Conservation (phyloP, 495 filamentous ascomycete genomes). For the Penicillium taxi region DNA sequence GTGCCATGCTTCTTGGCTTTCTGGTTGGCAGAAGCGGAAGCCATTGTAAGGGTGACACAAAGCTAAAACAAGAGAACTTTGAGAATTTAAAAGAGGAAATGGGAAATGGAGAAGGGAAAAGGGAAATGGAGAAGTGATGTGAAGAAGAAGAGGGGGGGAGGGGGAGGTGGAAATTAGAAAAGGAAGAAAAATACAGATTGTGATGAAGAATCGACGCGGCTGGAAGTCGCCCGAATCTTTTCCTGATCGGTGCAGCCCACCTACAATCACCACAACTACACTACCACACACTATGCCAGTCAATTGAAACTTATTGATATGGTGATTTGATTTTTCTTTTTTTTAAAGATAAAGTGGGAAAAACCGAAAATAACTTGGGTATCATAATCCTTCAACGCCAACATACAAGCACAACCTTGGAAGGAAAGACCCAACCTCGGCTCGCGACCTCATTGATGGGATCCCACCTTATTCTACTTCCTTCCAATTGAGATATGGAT, state of each 20-base stretch:
- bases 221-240: constrained; percentile 35
- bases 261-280: too few species aligned
- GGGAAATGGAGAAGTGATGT: constrained; percentile 8
- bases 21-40: constrained; percentile 32
- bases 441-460: background rate
- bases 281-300: too few species aligned
- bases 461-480: background rate
- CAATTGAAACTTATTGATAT: too few species aligned
- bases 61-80: constrained; percentile 13
- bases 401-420: background rate
- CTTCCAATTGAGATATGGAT: background rate
- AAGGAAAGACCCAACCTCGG: background rate
- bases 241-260: constrained; percentile 18
- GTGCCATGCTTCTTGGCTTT: constrained; percentile 28
- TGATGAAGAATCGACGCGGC: constrained; percentile 31
- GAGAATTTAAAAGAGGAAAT: constrained; percentile 4
- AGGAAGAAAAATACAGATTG: too few species aligned
- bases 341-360: background rate
- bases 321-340: background rate
- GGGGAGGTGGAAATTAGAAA: constrained; percentile 10
- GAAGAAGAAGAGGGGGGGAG: constrained; percentile 7
- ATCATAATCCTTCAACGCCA: constrained; percentile 3
- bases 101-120: constrained; percentile 4
- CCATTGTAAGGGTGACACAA: constrained; percentile 32
- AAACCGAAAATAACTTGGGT: background rate